Percentiles rank a stretch among this genome's conserved stretches.
phyloP scores from a whole-genome alignment of 129 eudicot species.

The Flaveria robusta region DNA sequence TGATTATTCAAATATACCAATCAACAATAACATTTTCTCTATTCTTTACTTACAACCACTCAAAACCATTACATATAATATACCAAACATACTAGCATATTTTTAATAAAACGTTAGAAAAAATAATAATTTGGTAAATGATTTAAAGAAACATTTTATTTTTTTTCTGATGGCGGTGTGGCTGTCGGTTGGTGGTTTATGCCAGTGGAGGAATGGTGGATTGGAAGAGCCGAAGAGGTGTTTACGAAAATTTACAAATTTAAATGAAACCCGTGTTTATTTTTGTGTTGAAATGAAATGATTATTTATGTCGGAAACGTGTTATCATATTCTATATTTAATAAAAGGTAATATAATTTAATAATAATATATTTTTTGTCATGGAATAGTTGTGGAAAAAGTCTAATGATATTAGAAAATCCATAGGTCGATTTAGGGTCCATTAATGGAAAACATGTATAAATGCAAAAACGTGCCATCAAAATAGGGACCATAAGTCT shows the following conservation, averaged over 20 bases:
- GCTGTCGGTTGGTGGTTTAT: too few species aligned
- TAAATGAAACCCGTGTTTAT: conserved; percentile 15
- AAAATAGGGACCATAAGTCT: conserved; percentile 43
- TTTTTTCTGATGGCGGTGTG: too few species aligned
- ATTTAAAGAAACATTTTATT: too few species aligned
- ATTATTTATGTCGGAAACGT: conserved; percentile 9
- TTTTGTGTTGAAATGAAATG: not conserved
- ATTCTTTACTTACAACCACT: too few species aligned
- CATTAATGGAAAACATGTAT: conserved; percentile 39
- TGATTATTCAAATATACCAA: too few species aligned
- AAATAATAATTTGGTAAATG: too few species aligned
- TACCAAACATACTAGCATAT: too few species aligned
- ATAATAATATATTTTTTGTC: not conserved
- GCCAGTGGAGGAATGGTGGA: too few species aligned
- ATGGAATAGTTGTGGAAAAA: conserved; percentile 22
- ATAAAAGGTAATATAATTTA: not conserved
- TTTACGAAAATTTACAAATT: not conserved
- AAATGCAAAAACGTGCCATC: conserved; percentile 47
- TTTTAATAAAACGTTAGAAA: too few species aligned
- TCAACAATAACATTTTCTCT: too few species aligned
- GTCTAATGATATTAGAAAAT: conserved; percentile 4
- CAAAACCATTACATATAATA: too few species aligned
- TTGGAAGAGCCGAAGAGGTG: too few species aligned
- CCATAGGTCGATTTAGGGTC: conserved; percentile 2
- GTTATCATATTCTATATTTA: conserved; percentile 1